A percentile compares a stretch with the other conserved stretches of the same genome.
phyloP scores from a whole-genome alignment of 2,329 filamentous ascomycete genomes.

The Corynespora cassiicola region DNA sequence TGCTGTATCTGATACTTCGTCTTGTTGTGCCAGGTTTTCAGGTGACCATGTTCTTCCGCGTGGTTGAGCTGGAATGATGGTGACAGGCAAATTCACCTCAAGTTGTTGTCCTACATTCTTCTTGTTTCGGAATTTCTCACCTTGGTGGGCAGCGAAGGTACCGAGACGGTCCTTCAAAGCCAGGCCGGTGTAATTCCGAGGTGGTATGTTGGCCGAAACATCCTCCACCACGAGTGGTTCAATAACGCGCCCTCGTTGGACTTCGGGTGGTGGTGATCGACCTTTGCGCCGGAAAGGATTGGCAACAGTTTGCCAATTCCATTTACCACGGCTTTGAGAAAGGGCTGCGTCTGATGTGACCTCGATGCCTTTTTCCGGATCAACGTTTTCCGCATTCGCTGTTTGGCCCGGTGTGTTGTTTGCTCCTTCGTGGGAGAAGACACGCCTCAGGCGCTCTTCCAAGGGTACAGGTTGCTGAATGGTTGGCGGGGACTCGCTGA shows the following conservation, averaged over 20 bases:
- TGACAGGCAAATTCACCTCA: conserved; percentile 60
- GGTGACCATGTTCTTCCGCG: conserved; percentile 64
- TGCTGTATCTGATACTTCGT: conserved; percentile 17
- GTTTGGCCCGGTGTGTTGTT: conserved; percentile 9
- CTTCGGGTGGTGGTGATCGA: conserved; percentile 64
- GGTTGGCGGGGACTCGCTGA: conserved; percentile 50
- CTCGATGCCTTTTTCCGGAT: conserved; percentile 39
- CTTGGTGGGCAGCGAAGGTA: conserved; percentile 57
- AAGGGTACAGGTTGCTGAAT: conserved; percentile 17
- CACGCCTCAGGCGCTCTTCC: conserved; percentile 20
- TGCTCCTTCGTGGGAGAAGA: conserved; percentile 9
- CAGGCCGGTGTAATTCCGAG: conserved; percentile 52
- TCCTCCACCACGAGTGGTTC: conserved; percentile 48
- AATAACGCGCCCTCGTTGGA: conserved; percentile 62
- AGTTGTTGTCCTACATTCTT: conserved; percentile 38
- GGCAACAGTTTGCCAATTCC: conserved; percentile 58
- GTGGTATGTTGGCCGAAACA: conserved; percentile 41
- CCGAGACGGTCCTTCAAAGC: conserved; percentile 54
- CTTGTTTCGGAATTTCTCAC: conserved; percentile 51
- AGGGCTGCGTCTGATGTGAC: conserved; percentile 14
- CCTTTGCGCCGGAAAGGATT: conserved; percentile 66
- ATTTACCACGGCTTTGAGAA: conserved; percentile 30
- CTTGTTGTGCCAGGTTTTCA: conserved; percentile 33
- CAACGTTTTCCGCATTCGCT: conserved; percentile 24
- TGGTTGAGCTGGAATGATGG: conserved; percentile 66